Percentiles rank a stretch among this genome's conserved stretches.
These are phyloP conservation scores for Myriosclerotinia scirpicola DNA, from an alignment of 2,329 filamentous ascomycete genomes.

Conservation along the genomic window DNA sequence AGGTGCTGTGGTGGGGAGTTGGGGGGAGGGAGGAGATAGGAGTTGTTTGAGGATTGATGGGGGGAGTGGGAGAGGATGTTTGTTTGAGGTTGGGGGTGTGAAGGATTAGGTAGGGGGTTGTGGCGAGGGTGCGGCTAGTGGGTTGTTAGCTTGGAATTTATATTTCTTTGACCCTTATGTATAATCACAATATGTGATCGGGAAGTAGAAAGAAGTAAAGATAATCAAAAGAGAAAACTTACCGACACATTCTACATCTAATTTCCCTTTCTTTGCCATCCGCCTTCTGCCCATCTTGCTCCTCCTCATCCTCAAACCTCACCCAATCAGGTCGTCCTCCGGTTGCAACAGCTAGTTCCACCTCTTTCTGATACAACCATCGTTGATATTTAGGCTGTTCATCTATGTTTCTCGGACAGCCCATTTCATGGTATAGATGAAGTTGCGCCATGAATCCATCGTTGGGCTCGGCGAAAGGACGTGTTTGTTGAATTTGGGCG, in stretches of 20 bases:
- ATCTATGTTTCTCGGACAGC: constrained; percentile 68
- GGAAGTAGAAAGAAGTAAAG: not conserved
- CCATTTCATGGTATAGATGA: constrained; percentile 83
- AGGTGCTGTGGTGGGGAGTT: constrained; percentile 46
- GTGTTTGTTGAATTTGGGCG: constrained; percentile 63
- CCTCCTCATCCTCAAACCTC: constrained; percentile 74
- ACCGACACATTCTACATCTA: constrained; percentile 89
- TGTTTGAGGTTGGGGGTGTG: constrained; percentile 46
- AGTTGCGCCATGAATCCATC: constrained; percentile 88
- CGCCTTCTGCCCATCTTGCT: constrained; percentile 32
- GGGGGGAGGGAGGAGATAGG: constrained; percentile 36
- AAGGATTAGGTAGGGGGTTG: constrained; percentile 57
- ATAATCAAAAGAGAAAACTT: constrained; percentile 20
- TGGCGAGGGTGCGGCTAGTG: constrained; percentile 55
- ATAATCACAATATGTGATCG: not conserved
- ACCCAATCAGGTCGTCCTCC: constrained; percentile 79
- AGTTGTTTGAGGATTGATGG: constrained; percentile 22
- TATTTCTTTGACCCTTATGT: not conserved
- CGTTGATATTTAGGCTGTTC: constrained; percentile 76
- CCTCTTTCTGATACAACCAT: constrained; percentile 66
- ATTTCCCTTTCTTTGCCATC: constrained; percentile 53
- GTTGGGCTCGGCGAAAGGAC: constrained; percentile 85
- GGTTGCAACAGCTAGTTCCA: constrained; percentile 67
- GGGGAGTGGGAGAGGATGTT: constrained; percentile 33
- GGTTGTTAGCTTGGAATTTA: constrained; percentile 7